A percentile compares a stretch with the other conserved stretches of the same genome.
These are phyloP conservation scores for Laburnicola sp. DNA, from an alignment of 2,329 filamentous ascomycete species.

Conservation along the genomic window DNA sequence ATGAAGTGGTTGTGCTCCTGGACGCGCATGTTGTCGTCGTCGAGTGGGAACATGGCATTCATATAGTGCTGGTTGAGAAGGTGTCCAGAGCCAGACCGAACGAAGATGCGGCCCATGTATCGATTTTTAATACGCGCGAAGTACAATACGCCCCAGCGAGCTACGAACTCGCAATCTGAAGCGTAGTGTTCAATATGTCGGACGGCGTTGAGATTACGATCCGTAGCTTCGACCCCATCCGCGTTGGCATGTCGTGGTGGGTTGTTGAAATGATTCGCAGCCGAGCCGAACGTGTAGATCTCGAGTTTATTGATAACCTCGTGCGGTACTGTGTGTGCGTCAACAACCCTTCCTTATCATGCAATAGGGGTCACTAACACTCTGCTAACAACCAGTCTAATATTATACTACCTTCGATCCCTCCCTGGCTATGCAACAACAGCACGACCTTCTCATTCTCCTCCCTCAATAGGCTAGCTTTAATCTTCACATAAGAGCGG, in stretches of 20 bases:
- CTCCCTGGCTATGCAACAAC: slow-evolving; percentile 77
- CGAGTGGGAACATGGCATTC: slow-evolving; percentile 62
- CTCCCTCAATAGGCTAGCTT: slow-evolving; percentile 64
- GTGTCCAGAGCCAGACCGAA: slow-evolving; percentile 42
- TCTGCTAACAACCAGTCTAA: slow-evolving; percentile 78
- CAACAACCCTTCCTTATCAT: background rate
- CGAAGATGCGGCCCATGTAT: slow-evolving; percentile 55
- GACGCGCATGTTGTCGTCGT: slow-evolving; percentile 53
- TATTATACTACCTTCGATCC: slow-evolving; percentile 71
- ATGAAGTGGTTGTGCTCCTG: slow-evolving; percentile 61
- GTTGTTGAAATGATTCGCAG: slow-evolving; percentile 82
- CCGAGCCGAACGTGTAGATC: slow-evolving; percentile 75
- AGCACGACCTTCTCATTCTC: slow-evolving; percentile 70
- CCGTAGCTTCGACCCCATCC: background rate
- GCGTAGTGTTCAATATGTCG: slow-evolving; percentile 80
- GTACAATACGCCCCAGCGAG: slow-evolving; percentile 72
- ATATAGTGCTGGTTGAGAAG: slow-evolving; percentile 62
- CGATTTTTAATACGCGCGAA: slow-evolving; percentile 60
- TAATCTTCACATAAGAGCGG: slow-evolving; percentile 63
- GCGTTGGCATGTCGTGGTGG: slow-evolving; percentile 51
- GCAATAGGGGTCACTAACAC: slow-evolving; percentile 61
- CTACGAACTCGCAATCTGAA: slow-evolving; percentile 73
- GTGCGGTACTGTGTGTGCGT: slow-evolving; percentile 48
- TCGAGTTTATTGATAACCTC: slow-evolving; percentile 50
- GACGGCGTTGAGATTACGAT: slow-evolving; percentile 52